Conservation (phyloP, 306 rosid genomes). For the Acacia crassicarpa region DNA sequence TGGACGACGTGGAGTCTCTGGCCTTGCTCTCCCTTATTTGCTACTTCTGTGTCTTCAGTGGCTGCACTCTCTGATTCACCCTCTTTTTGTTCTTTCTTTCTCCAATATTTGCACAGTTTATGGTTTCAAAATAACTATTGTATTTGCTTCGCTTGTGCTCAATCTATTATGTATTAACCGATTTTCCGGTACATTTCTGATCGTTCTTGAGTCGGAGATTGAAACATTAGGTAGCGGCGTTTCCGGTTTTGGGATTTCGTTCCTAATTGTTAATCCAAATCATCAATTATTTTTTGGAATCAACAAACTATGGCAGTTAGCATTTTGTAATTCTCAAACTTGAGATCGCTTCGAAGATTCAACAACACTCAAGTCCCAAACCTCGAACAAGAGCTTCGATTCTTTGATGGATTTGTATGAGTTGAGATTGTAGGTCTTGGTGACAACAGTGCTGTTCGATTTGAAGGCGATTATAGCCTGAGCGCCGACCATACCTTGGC, state of each 20-base stretch:
- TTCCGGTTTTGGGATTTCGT: neutral
- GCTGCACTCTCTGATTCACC: conserved; percentile 42
- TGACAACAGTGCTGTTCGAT: neutral
- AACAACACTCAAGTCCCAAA: conserved; percentile 39
- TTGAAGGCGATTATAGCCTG: conserved; percentile 59
- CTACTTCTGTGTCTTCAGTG: conserved; percentile 49
- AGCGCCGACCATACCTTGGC: conserved; percentile 53
- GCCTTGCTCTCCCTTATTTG: conserved; percentile 40
- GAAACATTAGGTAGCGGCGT: neutral
- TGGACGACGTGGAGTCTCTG: conserved; percentile 43
- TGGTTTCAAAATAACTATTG: neutral
- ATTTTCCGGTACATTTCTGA: neutral
- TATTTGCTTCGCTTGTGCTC: neutral
- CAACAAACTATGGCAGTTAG: neutral
- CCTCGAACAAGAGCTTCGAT: conserved; percentile 33
- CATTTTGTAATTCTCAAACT: neutral
- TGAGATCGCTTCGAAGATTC: neutral
- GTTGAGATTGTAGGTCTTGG: conserved; percentile 43
- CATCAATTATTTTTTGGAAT: neutral
- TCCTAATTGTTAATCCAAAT: neutral
- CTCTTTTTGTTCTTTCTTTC: neutral
- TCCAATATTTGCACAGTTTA: neutral
- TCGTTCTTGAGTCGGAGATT: neutral
- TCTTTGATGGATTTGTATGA: neutral
- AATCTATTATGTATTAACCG: neutral